A percentile compares a stretch with the other conserved stretches of the same genome.
phyloP scores from a whole-genome alignment of 2,329 filamentous ascomycete genomes.

The Xylariales sp. region DNA sequence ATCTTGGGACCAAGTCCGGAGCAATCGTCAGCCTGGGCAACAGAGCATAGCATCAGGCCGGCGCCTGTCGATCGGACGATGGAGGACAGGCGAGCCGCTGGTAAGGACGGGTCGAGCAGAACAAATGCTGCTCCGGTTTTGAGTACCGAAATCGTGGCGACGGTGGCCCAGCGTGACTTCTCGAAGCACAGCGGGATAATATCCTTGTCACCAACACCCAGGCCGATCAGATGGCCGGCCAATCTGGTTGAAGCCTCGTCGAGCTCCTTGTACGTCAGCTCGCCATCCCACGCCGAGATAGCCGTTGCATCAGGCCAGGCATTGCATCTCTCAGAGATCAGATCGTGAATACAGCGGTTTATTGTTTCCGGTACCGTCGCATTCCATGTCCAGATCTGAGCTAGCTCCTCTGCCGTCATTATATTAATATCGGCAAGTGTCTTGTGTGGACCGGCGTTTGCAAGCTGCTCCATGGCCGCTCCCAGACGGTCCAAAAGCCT shows the following conservation, averaged over 20 bases:
- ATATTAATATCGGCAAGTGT: not conserved
- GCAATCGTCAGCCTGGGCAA: too few species aligned
- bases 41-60: too few species aligned
- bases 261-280: slow-evolving; percentile 4
- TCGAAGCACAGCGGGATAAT: slow-evolving; percentile 4
- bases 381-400: not conserved
- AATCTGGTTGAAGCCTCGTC: not conserved
- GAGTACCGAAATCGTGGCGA: not conserved
- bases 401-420: not conserved
- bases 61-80: too few species aligned
- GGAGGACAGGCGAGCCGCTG: too few species aligned
- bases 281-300: slow-evolving; percentile 1
- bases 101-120: not conserved
- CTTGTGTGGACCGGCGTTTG: not conserved
- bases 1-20: too few species aligned
- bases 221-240: not conserved
- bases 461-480: too few species aligned
- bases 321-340: not conserved
- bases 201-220: not conserved
- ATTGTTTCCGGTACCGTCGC: not conserved
- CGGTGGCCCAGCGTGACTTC: not conserved
- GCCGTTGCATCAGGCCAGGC: not conserved
- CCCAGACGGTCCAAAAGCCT: too few species aligned
- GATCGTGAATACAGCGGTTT: not conserved
- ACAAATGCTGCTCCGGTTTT: not conserved